A percentile compares a stretch with the other conserved stretches of the same genome.
Conservation (phyloP, 257 asterid species). For the Rhazya stricta region DNA sequence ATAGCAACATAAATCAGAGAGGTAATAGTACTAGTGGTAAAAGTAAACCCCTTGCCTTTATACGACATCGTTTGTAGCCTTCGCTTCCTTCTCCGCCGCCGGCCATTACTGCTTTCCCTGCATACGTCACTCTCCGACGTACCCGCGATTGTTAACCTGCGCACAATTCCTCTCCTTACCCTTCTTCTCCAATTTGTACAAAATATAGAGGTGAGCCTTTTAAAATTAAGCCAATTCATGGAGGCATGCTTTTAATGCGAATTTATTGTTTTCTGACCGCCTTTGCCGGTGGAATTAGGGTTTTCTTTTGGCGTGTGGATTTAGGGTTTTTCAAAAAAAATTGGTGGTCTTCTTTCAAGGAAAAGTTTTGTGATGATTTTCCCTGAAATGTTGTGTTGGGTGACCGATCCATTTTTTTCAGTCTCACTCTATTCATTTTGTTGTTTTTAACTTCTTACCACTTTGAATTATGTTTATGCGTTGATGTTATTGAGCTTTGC, state of each 20-base stretch:
- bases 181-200: conserved; percentile 22
- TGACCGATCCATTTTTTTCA: conserved; percentile 18
- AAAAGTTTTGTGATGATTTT: conserved; percentile 7
- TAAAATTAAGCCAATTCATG: background rate
- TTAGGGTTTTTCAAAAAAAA: conserved; percentile 15
- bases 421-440: background rate
- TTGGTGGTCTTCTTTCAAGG: background rate
- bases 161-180: conserved; percentile 15
- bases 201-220: conserved; percentile 17
- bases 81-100: conserved; percentile 56
- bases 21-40: background rate
- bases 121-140: conserved; percentile 37
- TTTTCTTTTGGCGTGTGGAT: conserved; percentile 5
- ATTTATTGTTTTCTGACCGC: too few relatives aligned
- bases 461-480: background rate
- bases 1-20: background rate
- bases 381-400: background rate
- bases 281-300: conserved; percentile 1
- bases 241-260: background rate
- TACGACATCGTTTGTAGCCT: conserved; percentile 49
- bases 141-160: conserved; percentile 29
- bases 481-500: background rate
- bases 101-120: conserved; percentile 24
- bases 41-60: conserved; percentile 12
- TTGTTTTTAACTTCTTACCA: background rate